A percentile compares a stretch with the other conserved stretches of the same genome.
Conservation (phyloP, 1,139 yeast genomes). For the Pichia sp. region DNA sequence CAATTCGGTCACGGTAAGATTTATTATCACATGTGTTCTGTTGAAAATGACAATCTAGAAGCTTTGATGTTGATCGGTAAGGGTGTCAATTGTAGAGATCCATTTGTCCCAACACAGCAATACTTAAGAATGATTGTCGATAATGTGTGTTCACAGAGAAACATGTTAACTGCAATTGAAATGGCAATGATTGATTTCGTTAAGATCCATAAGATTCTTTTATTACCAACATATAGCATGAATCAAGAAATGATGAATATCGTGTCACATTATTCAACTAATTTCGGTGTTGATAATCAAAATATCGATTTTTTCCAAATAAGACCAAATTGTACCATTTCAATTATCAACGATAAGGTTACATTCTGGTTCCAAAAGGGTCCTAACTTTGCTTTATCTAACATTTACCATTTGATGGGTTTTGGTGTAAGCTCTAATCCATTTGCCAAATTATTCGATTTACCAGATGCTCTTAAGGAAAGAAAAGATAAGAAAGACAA, state of each 20-base stretch:
- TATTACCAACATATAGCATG: slow-evolving; percentile 47
- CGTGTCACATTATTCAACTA: slow-evolving; percentile 66
- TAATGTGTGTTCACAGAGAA: slow-evolving; percentile 71
- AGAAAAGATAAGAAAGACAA: slow-evolving; percentile 70
- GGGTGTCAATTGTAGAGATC: slow-evolving; percentile 74
- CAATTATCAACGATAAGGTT: slow-evolving; percentile 42
- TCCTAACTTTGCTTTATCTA: slow-evolving; percentile 71
- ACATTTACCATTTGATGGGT: slow-evolving; percentile 70
- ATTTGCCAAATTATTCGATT: slow-evolving; percentile 66
- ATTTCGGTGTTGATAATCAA: slow-evolving; percentile 66
- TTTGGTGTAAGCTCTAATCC: slow-evolving; percentile 76
- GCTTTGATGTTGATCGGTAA: slow-evolving; percentile 78
- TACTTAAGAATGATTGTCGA: slow-evolving; percentile 75
- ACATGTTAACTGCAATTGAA: slow-evolving; percentile 56
- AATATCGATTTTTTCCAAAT: slow-evolving; percentile 60
- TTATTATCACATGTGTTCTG: slow-evolving; percentile 81
- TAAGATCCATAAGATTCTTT: slow-evolving; percentile 59
- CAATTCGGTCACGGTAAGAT: slow-evolving; percentile 79
- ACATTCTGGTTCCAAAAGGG: slow-evolving; percentile 78
- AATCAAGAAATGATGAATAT: slow-evolving; percentile 56
- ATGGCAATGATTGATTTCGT: slow-evolving; percentile 65
- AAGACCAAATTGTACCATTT: slow-evolving; percentile 42
- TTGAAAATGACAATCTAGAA: slow-evolving; percentile 75
- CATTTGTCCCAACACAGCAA: slow-evolving; percentile 79
- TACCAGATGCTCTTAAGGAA: slow-evolving; percentile 70